A percentile compares a stretch with the other conserved stretches of the same genome.
Conservation (phyloP, 176 grass and related monocot species). For the Puya raimondii region DNA sequence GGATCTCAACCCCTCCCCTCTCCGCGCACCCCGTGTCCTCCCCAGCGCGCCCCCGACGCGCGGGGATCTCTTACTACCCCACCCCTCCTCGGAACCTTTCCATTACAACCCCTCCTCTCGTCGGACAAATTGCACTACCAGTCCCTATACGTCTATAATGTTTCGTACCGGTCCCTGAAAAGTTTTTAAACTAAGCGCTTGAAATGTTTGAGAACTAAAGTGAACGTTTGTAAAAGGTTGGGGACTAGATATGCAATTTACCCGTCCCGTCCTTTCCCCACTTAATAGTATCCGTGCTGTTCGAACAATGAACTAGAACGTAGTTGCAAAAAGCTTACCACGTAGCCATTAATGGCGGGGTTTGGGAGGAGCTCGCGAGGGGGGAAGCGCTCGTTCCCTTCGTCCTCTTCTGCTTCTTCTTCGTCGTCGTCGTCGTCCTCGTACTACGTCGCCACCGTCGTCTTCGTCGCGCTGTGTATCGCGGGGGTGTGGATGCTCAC, state of each 20-base stretch:
- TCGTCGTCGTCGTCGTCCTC: slow-evolving; percentile 39
- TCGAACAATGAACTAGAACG: too few relatives aligned
- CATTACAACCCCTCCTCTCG: too few relatives aligned
- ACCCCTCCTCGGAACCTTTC: neutral
- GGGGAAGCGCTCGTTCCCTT: slow-evolving; percentile 41
- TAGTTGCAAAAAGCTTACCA: neutral
- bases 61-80: slow-evolving; percentile 18
- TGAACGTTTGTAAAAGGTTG: too few relatives aligned
- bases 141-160: too few relatives aligned
- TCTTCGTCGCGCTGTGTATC: slow-evolving; percentile 68
- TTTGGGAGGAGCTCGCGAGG: slow-evolving; percentile 30
- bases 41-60: slow-evolving; percentile 9
- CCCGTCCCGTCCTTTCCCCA: too few relatives aligned
- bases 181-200: too few relatives aligned
- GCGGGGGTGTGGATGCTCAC: slow-evolving; percentile 67
- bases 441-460: slow-evolving; percentile 66
- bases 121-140: too few relatives aligned
- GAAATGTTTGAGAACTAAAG: too few relatives aligned
- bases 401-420: slow-evolving; percentile 24
- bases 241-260: too few relatives aligned
- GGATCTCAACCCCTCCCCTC: neutral
- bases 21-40: neutral
- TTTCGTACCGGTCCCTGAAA: too few relatives aligned
- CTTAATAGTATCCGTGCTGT: too few relatives aligned
- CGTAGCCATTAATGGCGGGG: slow-evolving; percentile 28